Evolutionary conservation across 2,329 filamentous ascomycete species (phyloP).

Genomic region (Parastagonospora nodorum): DNA sequence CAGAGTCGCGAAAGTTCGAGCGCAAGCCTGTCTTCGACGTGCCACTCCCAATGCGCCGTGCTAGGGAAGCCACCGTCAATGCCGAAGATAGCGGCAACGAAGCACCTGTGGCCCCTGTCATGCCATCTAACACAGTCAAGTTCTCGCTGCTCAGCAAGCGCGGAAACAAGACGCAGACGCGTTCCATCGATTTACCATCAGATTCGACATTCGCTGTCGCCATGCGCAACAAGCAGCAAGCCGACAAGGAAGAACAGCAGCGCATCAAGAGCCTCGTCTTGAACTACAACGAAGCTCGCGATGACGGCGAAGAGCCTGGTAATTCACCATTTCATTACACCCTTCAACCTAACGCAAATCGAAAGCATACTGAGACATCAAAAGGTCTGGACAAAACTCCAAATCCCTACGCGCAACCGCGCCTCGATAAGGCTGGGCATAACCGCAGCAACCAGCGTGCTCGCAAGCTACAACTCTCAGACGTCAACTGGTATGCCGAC

Average conservation of each 20-base stretch:
- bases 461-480: slow-evolving; percentile 90
- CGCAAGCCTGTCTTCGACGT: slow-evolving; percentile 94
- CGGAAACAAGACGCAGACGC: slow-evolving; percentile 94
- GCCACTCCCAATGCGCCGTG: slow-evolving; percentile 85
- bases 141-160: slow-evolving; percentile 96
- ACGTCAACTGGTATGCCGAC: slow-evolving; percentile 83
- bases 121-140: slow-evolving; percentile 73
- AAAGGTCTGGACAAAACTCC: slow-evolving; percentile 49
- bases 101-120: slow-evolving; percentile 38
- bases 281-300: slow-evolving; percentile 86
- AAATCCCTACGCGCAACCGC: slow-evolving; percentile 51
- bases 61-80: slow-evolving; percentile 60
- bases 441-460: slow-evolving; percentile 79
- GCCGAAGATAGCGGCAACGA: slow-evolving; percentile 50
- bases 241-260: slow-evolving; percentile 94
- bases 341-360: slow-evolving; percentile 55
- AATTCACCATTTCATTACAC: slow-evolving; percentile 54
- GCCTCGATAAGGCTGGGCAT: slow-evolving; percentile 61
- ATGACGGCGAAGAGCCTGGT: slow-evolving; percentile 77
- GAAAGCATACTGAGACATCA: slow-evolving; percentile 49
- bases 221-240: slow-evolving; percentile 94
- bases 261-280: slow-evolving; percentile 97
- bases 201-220: slow-evolving; percentile 95
- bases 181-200: slow-evolving; percentile 84
- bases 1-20: slow-evolving; percentile 95